A percentile compares a stretch with the other conserved stretches of the same genome.
Conservation (phyloP, 371 early-diverging fungal genomes). For the Mucor circinelloides region DNA sequence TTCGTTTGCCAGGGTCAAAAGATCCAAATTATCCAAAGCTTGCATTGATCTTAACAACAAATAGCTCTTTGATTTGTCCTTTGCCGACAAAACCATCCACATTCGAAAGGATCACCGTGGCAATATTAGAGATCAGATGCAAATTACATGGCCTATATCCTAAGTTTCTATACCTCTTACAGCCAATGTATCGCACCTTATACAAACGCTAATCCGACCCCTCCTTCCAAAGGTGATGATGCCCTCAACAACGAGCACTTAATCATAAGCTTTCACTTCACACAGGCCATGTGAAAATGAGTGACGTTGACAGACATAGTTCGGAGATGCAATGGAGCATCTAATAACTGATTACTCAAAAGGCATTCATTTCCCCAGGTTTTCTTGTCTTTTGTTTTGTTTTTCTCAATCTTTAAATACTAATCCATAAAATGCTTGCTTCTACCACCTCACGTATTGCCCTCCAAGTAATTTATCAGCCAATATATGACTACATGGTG, state of each 20-base stretch:
- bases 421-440: slow-evolving; percentile 11
- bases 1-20: too few relatives aligned
- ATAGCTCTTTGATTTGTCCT: too few relatives aligned
- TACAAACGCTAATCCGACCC: not conserved
- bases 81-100: too few relatives aligned
- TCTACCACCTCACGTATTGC: slow-evolving; percentile 35
- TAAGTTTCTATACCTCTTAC: too few relatives aligned
- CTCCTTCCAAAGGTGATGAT: not conserved
- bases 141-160: too few relatives aligned
- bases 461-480: slow-evolving; percentile 22
- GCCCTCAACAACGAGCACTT: not conserved
- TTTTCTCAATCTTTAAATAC: not conserved
- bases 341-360: not conserved
- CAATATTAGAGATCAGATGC: too few relatives aligned
- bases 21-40: too few relatives aligned
- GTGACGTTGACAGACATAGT: not conserved
- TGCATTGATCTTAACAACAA: too few relatives aligned
- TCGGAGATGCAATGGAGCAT: not conserved
- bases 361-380: slow-evolving; percentile 12
- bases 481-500: not conserved
- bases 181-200: not conserved
- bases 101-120: too few relatives aligned
- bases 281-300: slow-evolving; percentile 6
- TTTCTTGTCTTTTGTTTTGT: slow-evolving; percentile 11
- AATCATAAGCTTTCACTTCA: not conserved